Conservation (phyloP, 129 eudicot genomes). For the Helichrysum umbraculigerum region DNA sequence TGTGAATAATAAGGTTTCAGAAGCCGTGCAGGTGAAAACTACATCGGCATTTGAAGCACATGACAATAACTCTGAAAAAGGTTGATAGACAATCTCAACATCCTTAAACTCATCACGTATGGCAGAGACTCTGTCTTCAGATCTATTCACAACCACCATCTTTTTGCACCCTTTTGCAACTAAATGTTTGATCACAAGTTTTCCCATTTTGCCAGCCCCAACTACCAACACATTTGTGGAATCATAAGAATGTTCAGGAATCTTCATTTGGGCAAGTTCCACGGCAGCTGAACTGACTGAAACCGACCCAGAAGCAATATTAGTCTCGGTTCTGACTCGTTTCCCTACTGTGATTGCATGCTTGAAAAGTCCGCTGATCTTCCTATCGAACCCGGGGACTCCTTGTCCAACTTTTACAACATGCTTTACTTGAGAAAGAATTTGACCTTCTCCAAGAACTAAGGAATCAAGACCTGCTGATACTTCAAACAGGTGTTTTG, state of each 20-base stretch:
- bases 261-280: slow-evolving; percentile 74
- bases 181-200: slow-evolving; percentile 82
- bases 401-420: slow-evolving; percentile 69
- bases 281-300: slow-evolving; percentile 95
- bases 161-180: slow-evolving; percentile 73
- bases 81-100: slow-evolving; percentile 59
- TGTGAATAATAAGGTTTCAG: slow-evolving; percentile 54
- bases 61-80: slow-evolving; percentile 45
- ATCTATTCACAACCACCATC: slow-evolving; percentile 71
- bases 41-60: slow-evolving; percentile 68
- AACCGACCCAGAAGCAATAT: slow-evolving; percentile 76
- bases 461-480: slow-evolving; percentile 91
- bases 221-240: slow-evolving; percentile 61
- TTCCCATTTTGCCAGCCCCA: slow-evolving; percentile 94
- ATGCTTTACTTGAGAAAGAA: slow-evolving; percentile 81
- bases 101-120: slow-evolving; percentile 57
- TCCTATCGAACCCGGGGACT: slow-evolving; percentile 72
- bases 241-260: slow-evolving; percentile 50
- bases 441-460: slow-evolving; percentile 90
- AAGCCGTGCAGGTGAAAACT: slow-evolving; percentile 72
- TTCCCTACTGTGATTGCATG: slow-evolving; percentile 82
- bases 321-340: slow-evolving; percentile 77
- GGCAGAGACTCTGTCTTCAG: slow-evolving; percentile 64
- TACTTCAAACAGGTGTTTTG: slow-evolving; percentile 75
- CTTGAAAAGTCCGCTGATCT: slow-evolving; percentile 73